Evolutionary conservation across 345 rosid species (phyloP).

Genomic region (Moricandia arvensis): DNA sequence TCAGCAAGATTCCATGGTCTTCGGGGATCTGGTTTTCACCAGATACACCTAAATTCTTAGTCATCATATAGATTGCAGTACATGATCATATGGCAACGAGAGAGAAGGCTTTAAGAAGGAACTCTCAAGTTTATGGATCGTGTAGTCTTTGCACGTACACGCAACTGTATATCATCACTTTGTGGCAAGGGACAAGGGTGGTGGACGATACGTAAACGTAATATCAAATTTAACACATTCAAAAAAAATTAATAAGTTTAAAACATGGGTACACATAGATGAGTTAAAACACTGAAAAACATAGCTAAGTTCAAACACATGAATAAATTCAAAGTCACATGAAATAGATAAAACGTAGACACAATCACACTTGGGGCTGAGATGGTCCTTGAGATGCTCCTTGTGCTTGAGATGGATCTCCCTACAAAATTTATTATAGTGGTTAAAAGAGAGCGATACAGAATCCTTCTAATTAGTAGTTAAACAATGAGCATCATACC

Average conservation of each 20-base stretch:
- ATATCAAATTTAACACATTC: background rate
- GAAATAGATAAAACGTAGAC: no score
- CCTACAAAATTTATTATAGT: background rate
- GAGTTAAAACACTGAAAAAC: no score
- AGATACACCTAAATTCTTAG: no score
- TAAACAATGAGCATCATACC: background rate
- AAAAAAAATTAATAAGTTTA: background rate
- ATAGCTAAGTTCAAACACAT: no score
- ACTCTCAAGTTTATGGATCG: background rate
- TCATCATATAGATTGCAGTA: no score
- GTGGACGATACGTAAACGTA: background rate
- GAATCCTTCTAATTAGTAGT: background rate
- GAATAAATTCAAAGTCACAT: no score
- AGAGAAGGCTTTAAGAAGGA: background rate
- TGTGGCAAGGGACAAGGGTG: no score
- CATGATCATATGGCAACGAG: background rate
- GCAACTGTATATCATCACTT: background rate
- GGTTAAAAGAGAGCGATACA: background rate
- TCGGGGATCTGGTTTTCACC: background rate
- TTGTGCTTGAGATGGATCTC: background rate
- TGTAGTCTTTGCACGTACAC: background rate
- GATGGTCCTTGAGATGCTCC: background rate
- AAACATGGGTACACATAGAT: no score
- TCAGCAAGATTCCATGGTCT: background rate
- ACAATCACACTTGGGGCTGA: background rate